These are phyloP conservation scores for Colletotrichum kahawae DNA, from an alignment of 2,329 filamentous ascomycete species.

Conservation along the genomic window DNA sequence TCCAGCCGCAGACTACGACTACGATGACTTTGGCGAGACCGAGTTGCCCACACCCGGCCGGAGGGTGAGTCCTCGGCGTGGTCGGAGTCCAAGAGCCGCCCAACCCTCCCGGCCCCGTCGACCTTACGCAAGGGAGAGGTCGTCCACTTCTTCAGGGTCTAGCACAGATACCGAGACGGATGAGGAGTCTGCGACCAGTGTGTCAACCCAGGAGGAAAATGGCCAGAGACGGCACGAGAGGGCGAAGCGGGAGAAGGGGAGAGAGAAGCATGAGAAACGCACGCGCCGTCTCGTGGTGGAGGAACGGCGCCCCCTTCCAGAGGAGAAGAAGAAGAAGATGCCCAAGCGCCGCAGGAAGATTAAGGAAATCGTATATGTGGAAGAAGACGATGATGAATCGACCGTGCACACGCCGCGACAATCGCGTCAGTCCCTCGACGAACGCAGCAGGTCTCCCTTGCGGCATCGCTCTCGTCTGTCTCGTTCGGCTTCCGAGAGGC, in stretches of 20 bases:
- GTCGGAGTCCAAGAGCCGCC: constrained; percentile 38
- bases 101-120: constrained; percentile 40
- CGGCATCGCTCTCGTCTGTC: constrained; percentile 20
- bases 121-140: constrained; percentile 33
- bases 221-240: constrained; percentile 21
- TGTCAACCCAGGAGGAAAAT: constrained; percentile 36
- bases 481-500: constrained; percentile 13
- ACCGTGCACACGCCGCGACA: neutral
- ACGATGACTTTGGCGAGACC: neutral
- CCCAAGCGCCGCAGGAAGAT: constrained; percentile 7
- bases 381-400: constrained; percentile 12
- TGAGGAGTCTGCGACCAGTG: constrained; percentile 40
- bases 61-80: constrained; percentile 32
- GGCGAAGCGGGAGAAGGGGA: constrained; percentile 4
- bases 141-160: constrained; percentile 36
- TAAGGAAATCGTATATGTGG: constrained; percentile 13
- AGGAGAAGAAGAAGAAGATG: constrained; percentile 4
- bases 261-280: neutral
- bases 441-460: neutral
- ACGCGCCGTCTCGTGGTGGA: constrained; percentile 4
- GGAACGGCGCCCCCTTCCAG: constrained; percentile 20
- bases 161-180: constrained; percentile 46
- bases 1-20: neutral
- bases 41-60: constrained; percentile 26
- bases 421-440: neutral